Base-by-base conservation (phyloP, 148 eudicot species). In the Dianthus caryophyllus region DNA sequence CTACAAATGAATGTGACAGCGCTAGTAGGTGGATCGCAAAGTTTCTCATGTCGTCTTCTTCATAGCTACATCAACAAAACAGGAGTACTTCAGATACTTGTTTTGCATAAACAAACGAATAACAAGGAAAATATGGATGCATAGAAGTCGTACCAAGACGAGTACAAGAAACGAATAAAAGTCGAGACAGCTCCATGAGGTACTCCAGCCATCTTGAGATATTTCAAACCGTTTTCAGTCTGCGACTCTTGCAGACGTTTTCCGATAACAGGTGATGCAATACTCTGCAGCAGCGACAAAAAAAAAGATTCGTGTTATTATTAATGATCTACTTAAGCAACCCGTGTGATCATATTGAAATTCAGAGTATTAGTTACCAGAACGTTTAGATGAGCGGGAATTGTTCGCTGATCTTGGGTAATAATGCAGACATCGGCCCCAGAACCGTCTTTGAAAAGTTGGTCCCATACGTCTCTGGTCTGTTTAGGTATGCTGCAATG, bases 81-180 rank as follows among this genome's bases (percentile, higher is more conserved):
- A 38, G 44, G 11, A 9, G 38, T 33, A 33, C 38, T 33, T 7
- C 4, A 33, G 7, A 33, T 33, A 33, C 7, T 7, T 33, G 38
- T 2, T 2, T 33, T 33, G 38, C 3, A 33, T 33, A 41, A 41
- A 41, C 11, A 41, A 9, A 9, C 6, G 38, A 33, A 64, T 54
- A 33, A 46, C 48, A 31, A 24, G 14, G 24, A 61, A 27, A 36
- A 16, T 39, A 66, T 6, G 52, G 17, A 50, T 47, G 46, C 38
- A 7, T 33, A n/a, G 64, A 6, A 65, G 27, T 43, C 81, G 10
- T 79, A 88, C 96, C 96, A 80, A 30, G 96, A 82, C 0, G 96
- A 88, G 79, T 88, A 88, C 50, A 88, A 78, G 81, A 77, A 88
- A 25, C 91, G 88, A 56, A 86, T 67, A 64, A 88, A 88, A 30